Percentiles rank a stretch among this genome's conserved stretches.
These are phyloP conservation scores for Crithidia bombi DNA, from an alignment of 208 protist genomes.

Conservation along the genomic window DNA sequence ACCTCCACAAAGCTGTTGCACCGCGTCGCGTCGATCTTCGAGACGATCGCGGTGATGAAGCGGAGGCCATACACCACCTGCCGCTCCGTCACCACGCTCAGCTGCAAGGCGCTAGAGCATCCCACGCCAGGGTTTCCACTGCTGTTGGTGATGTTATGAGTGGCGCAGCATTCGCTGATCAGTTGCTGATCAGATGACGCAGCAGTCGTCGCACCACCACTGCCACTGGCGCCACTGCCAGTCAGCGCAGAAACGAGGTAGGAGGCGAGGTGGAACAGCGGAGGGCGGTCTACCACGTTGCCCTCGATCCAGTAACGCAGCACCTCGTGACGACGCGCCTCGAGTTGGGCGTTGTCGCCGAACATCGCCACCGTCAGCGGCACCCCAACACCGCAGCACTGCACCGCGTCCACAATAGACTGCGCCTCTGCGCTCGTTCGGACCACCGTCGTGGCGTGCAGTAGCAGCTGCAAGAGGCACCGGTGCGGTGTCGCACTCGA, in stretches of 20 bases:
- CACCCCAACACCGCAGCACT: constrained; percentile 30
- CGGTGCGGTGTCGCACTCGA: constrained; percentile 12
- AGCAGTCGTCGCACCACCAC: not conserved
- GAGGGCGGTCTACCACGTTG: constrained; percentile 33
- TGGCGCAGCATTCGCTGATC: not conserved
- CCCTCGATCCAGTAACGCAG: constrained; percentile 66
- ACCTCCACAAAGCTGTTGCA: constrained; percentile 32
- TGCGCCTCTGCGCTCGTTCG: constrained; percentile 44
- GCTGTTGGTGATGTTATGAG: not conserved
- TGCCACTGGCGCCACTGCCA: constrained; percentile 3
- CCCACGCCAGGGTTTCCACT: not conserved
- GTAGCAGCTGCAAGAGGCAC: constrained; percentile 47
- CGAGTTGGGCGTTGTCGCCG: constrained; percentile 20
- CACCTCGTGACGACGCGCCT: constrained; percentile 46
- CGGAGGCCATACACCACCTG: constrained; percentile 52
- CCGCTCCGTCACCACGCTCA: constrained; percentile 33
- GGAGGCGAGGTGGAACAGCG: constrained; percentile 40
- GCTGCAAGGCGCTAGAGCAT: not conserved
- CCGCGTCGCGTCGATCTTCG: constrained; percentile 35
- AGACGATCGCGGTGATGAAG: constrained; percentile 37
- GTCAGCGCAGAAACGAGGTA: constrained; percentile 33
- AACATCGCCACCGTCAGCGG: constrained; percentile 36
- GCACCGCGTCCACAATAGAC: constrained; percentile 45
- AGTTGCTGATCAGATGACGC: too few relatives aligned
- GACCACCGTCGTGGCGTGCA: constrained; percentile 42